Conservation (phyloP, 2,329 filamentous ascomycete species). For the Trichoderma guizhouense region DNA sequence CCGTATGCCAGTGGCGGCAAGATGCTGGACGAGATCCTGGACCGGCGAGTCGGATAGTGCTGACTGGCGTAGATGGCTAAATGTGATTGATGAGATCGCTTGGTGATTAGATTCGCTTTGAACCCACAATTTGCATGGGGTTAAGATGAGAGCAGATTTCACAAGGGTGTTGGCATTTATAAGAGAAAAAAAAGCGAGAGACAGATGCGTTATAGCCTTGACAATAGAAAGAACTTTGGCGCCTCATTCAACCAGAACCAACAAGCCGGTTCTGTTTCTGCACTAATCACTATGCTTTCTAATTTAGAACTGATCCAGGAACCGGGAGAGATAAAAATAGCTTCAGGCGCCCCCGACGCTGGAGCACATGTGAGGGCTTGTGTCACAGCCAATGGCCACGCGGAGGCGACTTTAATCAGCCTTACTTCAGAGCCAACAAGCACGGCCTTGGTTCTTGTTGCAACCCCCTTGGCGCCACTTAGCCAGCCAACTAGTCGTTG, state of each 20-base stretch:
- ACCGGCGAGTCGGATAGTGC: constrained; percentile 6
- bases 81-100: constrained; percentile 4
- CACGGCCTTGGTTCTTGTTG: background rate
- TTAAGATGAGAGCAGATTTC: background rate
- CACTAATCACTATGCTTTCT: background rate
- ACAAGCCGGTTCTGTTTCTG: background rate
- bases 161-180: constrained; percentile 1
- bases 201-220: background rate
- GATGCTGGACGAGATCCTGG: background rate
- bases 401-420: background rate
- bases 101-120: background rate
- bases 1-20: background rate
- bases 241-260: background rate
- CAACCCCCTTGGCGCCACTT: background rate
- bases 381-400: background rate
- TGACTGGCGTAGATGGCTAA: constrained; percentile 15
- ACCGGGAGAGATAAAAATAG: background rate
- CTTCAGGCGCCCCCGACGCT: background rate
- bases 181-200: background rate
- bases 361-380: background rate
- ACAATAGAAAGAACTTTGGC: background rate
- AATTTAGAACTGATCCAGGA: background rate
- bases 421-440: background rate
- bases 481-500: background rate
- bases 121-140: constrained; percentile 4